Base-by-base conservation (phyloP, 345 rosid species). In the Gossypium thurberi region DNA sequence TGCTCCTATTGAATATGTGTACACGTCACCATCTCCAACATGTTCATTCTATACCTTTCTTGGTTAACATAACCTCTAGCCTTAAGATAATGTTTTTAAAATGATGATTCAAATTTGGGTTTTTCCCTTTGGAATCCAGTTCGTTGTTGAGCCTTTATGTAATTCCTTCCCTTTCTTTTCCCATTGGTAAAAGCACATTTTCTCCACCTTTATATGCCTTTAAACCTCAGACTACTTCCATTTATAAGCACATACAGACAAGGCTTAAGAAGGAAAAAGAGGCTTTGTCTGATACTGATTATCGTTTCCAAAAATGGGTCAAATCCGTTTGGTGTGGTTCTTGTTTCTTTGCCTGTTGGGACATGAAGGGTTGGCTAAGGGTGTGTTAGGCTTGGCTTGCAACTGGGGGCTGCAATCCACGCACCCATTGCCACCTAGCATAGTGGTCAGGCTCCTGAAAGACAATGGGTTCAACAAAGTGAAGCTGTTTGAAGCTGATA, bases 401-500 rank as follows among this genome's bases (percentile, higher is more conserved):
- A 95, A 91, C 76, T 95, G 98, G 98, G 98, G 94, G 1, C 69
- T 85, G 12, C 84, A 83, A 58, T 75, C 90, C 18, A 86, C 96
- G n/a, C 97, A 92, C 58, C 93, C 98, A 0, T 73, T 92, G 9
- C 89, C 81, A n/a, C 85, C 96, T 1, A 69, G 51, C 74, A 87
- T 95, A 50, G 90, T 79, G 13, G 98, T 92, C 12, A 84, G 76
- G 74, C 87, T 95, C 64, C 75, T 91, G 74, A 89, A 81, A 53
- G 97, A 92, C 23, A 92, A 91, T 65, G 97, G 96, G 7, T 95
- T 95, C 78, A 70, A 87, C 61, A 95, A 92, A 77, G 98, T 92
- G 78, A 92, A 95, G 82, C 83, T 92, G 11, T 92, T 92, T 40
- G 97, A 91, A 85, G 99, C 98, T 66, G 96, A 95, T 74, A 83